A percentile compares a stretch with the other conserved stretches of the same genome.
These are phyloP conservation scores for Cynanchum wilfordii DNA, from an alignment of 257 asterid genomes.

Conservation along the genomic window DNA sequence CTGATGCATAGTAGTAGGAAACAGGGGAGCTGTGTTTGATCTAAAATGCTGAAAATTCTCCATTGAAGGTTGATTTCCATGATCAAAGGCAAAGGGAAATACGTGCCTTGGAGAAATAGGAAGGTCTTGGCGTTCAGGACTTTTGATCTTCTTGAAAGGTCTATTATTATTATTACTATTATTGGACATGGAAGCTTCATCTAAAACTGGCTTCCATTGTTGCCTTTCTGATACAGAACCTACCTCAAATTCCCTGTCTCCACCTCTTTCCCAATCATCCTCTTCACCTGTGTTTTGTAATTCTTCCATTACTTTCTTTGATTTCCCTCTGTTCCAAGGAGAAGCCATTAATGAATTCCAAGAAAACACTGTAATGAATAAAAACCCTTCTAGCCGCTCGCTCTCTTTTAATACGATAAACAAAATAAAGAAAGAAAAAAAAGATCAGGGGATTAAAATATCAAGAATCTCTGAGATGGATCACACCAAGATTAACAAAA, in stretches of 20 bases:
- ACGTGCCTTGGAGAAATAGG: constrained; percentile 25
- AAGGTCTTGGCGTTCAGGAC: constrained; percentile 48
- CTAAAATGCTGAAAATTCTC: constrained; percentile 21
- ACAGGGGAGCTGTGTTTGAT: constrained; percentile 29
- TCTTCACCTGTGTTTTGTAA: constrained; percentile 15
- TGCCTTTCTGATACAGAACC: constrained; percentile 25
- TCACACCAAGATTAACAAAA: neutral
- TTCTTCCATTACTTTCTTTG: constrained; percentile 29
- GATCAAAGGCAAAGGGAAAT: constrained; percentile 62
- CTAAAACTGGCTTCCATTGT: constrained; percentile 52
- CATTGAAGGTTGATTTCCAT: constrained; percentile 25
- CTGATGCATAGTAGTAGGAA: constrained; percentile 30
- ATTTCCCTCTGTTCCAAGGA: constrained; percentile 40
- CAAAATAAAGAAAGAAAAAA: neutral
- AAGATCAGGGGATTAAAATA: constrained; percentile 4
- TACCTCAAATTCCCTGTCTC: constrained; percentile 20
- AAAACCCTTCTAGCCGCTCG: constrained; percentile 40
- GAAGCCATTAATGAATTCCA: constrained; percentile 30
- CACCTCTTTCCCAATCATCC: constrained; percentile 38
- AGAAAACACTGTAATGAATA: neutral
- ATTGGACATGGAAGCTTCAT: constrained; percentile 46
- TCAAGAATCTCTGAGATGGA: constrained; percentile 19
- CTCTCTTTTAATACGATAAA: constrained; percentile 25
- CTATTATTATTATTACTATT: constrained; percentile 15
- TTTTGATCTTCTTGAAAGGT: constrained; percentile 57